Base-by-base conservation (phyloP, 169 alveolate genomes). In the Plasmodium gaboni region DNA sequence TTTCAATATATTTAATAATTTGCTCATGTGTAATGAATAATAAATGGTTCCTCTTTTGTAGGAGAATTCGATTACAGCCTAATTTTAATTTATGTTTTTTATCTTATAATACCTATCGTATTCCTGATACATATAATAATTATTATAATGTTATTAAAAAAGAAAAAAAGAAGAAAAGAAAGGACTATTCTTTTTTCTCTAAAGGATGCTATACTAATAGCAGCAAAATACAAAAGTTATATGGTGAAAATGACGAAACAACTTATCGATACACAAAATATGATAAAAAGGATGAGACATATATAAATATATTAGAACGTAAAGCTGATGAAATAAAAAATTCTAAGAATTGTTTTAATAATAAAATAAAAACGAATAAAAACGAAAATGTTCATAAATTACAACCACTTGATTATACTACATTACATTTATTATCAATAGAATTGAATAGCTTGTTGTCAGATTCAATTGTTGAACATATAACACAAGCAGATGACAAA, bases 391-490 rank as follows among this genome's bases (percentile, higher is more conserved):
- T 42, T 42, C 57, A 28, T 4, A 4, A 19, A 17, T 70, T 19
- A 12, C 91, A 83, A 42, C 85, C 32, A 1, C 24, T 83, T 46
- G 91, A 83, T 59, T 83, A 83, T 55, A 83, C 91, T 9, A 83
- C 91, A 8, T 48, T 83, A 28, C 85, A 83, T 53, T 53, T 83
- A 28, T 69, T 83, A 38, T 44, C 91, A 9, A 32, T 59, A 10
- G 91, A 83, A 69, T 28, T 83, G 13, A 83, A 83, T 48, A 85
- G 28, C 12, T 61, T 83, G 15, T 69, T 83, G 13, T 73, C 59
- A 38, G 91, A 70, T 46, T 83, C 74, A 4, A 48, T 83, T 15
- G 91, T 83, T 8, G 86, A 83, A n/a, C 91, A 83, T 50, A 83
- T 83, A 51, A 83, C 91, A 9, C 80, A 83, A 50, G 60, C 73